Percentiles rank a stretch among this genome's conserved stretches.
Evolutionary conservation across 2,329 filamentous ascomycete genomes (phyloP).

Genomic region (Trichoderma brevicompactum): DNA sequence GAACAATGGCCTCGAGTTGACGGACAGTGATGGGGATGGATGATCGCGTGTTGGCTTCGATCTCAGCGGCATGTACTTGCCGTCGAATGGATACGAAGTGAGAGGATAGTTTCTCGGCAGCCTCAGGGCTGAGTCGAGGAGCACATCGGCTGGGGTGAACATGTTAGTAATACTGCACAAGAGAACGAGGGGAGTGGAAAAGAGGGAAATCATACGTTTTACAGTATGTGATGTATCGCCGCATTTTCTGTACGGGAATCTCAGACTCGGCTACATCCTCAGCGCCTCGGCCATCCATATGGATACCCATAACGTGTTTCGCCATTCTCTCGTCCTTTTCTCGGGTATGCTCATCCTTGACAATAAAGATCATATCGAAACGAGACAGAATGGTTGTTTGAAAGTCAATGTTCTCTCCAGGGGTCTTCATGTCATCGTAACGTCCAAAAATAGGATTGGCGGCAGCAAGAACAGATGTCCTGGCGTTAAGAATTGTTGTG

Average conservation of each 20-base stretch:
- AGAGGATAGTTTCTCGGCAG: constrained; percentile 92
- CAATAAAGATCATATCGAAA: constrained; percentile 99
- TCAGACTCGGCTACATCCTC: constrained; percentile 86
- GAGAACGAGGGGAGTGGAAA: neutral
- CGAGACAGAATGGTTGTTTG: constrained; percentile 97
- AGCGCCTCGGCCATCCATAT: constrained; percentile 84
- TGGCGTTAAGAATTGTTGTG: constrained; percentile 94
- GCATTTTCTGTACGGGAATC: constrained; percentile 95
- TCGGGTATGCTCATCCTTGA: constrained; percentile 90
- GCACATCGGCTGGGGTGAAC: constrained; percentile 72
- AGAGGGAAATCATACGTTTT: constrained; percentile 68
- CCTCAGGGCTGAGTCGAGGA: constrained; percentile 85
- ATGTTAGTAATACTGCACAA: neutral
- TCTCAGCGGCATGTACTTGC: constrained; percentile 89
- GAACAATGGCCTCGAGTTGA: constrained; percentile 94
- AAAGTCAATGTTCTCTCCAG: constrained; percentile 98
- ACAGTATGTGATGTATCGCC: constrained; percentile 95
- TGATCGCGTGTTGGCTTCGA: constrained; percentile 86
- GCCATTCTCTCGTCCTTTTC: constrained; percentile 91
- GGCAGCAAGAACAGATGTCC: constrained; percentile 92
- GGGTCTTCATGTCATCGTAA: constrained; percentile 97
- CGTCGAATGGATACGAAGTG: constrained; percentile 96
- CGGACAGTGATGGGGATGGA: constrained; percentile 97
- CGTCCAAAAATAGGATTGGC: constrained; percentile 97
- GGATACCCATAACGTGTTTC: constrained; percentile 95